Base-by-base conservation (phyloP, 164 flowering plant genomes). In the Santalum album region DNA sequence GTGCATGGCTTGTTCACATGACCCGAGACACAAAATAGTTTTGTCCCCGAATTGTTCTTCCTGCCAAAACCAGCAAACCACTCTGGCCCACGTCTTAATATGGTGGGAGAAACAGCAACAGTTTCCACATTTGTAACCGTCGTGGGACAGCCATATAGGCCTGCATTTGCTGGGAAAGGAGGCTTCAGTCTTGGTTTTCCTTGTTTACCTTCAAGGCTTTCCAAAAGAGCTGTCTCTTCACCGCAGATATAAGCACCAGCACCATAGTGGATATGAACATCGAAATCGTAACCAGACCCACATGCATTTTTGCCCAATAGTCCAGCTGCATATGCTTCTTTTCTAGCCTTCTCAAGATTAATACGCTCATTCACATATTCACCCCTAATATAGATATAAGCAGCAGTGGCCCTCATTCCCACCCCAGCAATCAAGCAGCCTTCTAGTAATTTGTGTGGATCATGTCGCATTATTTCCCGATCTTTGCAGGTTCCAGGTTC, bases 191-290 rank as follows among this genome's bases (percentile, higher is more conserved):
- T 78, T 18, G 98, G 98, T 62, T 88, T 91, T 26, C 95, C 98
- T 72, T 88, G 98, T 55, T 86, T 88, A 32, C 98, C 98, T 76
- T 88, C 98, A 26, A 92, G 89, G 57, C 96, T 88, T 71, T 92
- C 96, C 64, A 92, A 68, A 53, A 92, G 77, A 24, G 96, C 95
- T 11, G 98, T 92, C 77, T 92, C 98, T 60, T 92, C 98, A 63
- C 98, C 98, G 69, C 98, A 92, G 60, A 92, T 92, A 65, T 92
- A 88, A 50, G 96, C 96, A 64, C 98, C 96, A 65, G 98, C 98
- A 56, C 98, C 98, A 68, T 62, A 86, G 62, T 92, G 98, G 67
- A 92, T 88, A 60, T 88, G 83, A 24, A 92, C 94, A 61, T 92
- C 96, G 74, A 92, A 92, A 67, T 92, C 91, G 59, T 88, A 92